Percentiles rank a stretch among this genome's conserved stretches.
phyloP scores from a whole-genome alignment of 2,329 filamentous ascomycete genomes.

The Ophiocordyceps camponoti-leonardi region DNA sequence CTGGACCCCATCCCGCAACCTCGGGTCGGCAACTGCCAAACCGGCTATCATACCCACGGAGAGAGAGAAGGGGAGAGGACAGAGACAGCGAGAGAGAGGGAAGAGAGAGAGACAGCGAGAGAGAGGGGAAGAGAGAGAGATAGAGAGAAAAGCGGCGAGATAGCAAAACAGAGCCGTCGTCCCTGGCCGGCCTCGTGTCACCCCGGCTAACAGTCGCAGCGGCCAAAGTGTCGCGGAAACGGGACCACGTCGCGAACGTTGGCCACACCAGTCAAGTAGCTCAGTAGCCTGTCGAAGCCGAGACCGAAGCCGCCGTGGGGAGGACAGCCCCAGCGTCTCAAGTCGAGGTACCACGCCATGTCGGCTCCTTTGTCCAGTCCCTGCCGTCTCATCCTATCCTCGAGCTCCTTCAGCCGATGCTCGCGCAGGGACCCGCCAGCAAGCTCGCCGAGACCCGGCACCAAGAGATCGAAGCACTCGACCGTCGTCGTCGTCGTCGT shows the following conservation, averaged over 20 bases:
- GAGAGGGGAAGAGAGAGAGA: background rate
- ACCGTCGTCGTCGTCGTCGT: constrained; percentile 45
- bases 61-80: too few relatives aligned
- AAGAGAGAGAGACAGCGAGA: too few relatives aligned
- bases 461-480: constrained; percentile 78
- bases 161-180: too few relatives aligned
- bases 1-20: too few relatives aligned
- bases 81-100: too few relatives aligned
- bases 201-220: constrained; percentile 35
- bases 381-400: constrained; percentile 52
- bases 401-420: constrained; percentile 50
- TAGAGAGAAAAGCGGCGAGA: too few relatives aligned
- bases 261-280: constrained; percentile 65
- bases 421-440: constrained; percentile 83
- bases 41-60: too few relatives aligned
- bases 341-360: constrained; percentile 74
- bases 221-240: constrained; percentile 60
- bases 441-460: constrained; percentile 74
- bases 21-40: too few relatives aligned
- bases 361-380: constrained; percentile 31
- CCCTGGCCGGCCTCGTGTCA: too few relatives aligned
- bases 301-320: constrained; percentile 84
- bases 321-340: constrained; percentile 78
- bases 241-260: constrained; percentile 75
- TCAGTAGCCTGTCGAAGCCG: constrained; percentile 73